Conservation (phyloP, 208 protist genomes). For the Leptomonas pyrrhocoris region DNA sequence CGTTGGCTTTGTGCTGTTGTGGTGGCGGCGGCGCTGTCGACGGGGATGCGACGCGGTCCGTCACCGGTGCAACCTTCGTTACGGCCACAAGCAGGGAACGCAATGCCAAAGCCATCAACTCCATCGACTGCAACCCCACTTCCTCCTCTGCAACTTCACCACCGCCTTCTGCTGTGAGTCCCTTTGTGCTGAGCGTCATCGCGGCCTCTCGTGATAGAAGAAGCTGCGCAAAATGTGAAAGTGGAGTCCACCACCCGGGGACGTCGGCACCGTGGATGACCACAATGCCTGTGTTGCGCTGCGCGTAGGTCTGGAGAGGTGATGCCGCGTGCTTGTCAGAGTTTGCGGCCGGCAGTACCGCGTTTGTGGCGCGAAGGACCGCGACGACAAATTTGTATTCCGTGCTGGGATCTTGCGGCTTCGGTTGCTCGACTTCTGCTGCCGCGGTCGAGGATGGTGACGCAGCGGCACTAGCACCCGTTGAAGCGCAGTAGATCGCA, state of each 20-base stretch:
- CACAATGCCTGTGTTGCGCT: conserved; percentile 9
- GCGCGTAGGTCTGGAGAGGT: neutral
- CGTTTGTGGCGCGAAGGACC: neutral
- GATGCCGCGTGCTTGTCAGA: neutral
- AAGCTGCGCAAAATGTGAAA: conserved; percentile 17
- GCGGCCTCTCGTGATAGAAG: conserved; percentile 12
- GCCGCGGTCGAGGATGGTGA: neutral
- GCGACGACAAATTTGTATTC: neutral
- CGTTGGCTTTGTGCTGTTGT: neutral
- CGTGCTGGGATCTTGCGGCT: neutral
- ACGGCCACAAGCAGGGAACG: neutral
- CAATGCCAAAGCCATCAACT: neutral
- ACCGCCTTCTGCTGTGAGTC: neutral
- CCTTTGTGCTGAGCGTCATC: neutral
- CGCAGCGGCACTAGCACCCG: neutral
- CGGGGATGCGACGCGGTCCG: neutral
- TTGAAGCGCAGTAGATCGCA: conserved; percentile 8
- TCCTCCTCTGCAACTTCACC: neutral
- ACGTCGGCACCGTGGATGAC: neutral
- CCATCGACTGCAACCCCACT: neutral
- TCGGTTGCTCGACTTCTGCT: neutral
- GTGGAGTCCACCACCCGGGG: neutral
- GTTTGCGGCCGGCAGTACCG: neutral
- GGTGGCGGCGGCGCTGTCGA: neutral
- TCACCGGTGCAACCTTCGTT: neutral